A percentile compares a stretch with the other conserved stretches of the same genome.
Conservation (phyloP, 1,139 yeast genomes). For the Scheffersomyces parashehatae region DNA sequence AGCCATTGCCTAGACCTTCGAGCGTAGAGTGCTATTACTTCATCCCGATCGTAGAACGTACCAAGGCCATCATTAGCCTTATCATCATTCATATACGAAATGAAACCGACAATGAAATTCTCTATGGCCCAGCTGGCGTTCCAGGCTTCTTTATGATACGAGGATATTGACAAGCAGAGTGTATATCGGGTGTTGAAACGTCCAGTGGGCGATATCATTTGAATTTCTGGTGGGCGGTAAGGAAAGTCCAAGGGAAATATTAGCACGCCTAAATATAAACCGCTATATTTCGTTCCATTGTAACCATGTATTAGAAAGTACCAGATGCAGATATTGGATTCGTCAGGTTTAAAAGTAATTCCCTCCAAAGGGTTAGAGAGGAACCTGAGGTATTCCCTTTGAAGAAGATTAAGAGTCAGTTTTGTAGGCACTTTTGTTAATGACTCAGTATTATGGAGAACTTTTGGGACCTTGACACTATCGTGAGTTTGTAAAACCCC, state of each 20-base stretch:
- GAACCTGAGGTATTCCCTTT: conserved; percentile 10
- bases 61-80: too few species aligned
- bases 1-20: conserved; percentile 14
- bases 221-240: conserved; percentile 16
- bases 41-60: too few species aligned
- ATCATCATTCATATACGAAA: conserved; percentile 13
- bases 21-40: conserved; percentile 6
- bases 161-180: conserved; percentile 14
- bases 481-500: too few species aligned
- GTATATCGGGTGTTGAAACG: conserved; percentile 10
- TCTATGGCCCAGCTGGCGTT: conserved; percentile 18
- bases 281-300: conserved; percentile 13
- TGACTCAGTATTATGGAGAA: too few species aligned
- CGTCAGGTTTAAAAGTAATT: conserved; percentile 13
- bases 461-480: too few species aligned
- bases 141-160: conserved; percentile 16
- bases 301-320: conserved; percentile 17
- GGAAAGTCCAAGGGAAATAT: conserved; percentile 17
- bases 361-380: conserved; percentile 10
- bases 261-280: conserved; percentile 16
- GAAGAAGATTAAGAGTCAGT: conserved; percentile 10
- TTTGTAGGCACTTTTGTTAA: not conserved
- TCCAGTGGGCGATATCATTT: conserved; percentile 18
- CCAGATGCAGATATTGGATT: conserved; percentile 15
- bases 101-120: conserved; percentile 15